Evolutionary conservation across 306 rosid species (phyloP).

Genomic region (Begonia loranthoides): DNA sequence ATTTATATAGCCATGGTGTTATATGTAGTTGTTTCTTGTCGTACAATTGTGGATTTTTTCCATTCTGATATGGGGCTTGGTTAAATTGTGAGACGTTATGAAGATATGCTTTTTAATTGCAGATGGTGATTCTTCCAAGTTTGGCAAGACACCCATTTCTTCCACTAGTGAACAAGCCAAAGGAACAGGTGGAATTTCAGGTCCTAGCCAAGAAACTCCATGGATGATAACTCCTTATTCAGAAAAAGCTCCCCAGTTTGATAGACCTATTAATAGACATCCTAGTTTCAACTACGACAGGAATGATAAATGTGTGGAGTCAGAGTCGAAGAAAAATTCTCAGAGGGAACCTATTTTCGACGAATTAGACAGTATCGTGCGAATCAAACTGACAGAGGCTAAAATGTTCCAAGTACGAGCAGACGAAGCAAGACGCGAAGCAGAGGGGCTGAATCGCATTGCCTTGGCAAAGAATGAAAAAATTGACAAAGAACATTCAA

Average conservation of each 20-base stretch:
- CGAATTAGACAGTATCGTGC: slow-evolving; percentile 73
- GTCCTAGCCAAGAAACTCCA: slow-evolving; percentile 66
- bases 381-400: slow-evolving; percentile 80
- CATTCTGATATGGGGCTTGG: too few relatives aligned
- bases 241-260: slow-evolving; percentile 52
- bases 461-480: slow-evolving; percentile 77
- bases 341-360: slow-evolving; percentile 68
- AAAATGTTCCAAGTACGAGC: slow-evolving; percentile 89
- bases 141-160: slow-evolving; percentile 22
- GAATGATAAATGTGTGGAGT: slow-evolving; percentile 42
- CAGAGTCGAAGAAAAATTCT: slow-evolving; percentile 49
- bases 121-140: slow-evolving; percentile 71
- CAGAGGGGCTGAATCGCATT: slow-evolving; percentile 81
- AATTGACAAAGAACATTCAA: slow-evolving; percentile 62
- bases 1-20: too few relatives aligned
- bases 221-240: slow-evolving; percentile 63
- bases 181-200: slow-evolving; percentile 43
- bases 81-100: too few relatives aligned
- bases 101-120: slow-evolving; percentile 18
- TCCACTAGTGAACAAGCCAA: slow-evolving; percentile 48
- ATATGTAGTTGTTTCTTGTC: too few relatives aligned
- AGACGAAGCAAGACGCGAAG: slow-evolving; percentile 88
- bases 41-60: background rate
- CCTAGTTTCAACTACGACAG: slow-evolving; percentile 50
- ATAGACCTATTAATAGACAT: slow-evolving; percentile 43